These are phyloP conservation scores for Lipomyces starkeyi DNA, from an alignment of 805 yeast genomes.

Conservation along the genomic window DNA sequence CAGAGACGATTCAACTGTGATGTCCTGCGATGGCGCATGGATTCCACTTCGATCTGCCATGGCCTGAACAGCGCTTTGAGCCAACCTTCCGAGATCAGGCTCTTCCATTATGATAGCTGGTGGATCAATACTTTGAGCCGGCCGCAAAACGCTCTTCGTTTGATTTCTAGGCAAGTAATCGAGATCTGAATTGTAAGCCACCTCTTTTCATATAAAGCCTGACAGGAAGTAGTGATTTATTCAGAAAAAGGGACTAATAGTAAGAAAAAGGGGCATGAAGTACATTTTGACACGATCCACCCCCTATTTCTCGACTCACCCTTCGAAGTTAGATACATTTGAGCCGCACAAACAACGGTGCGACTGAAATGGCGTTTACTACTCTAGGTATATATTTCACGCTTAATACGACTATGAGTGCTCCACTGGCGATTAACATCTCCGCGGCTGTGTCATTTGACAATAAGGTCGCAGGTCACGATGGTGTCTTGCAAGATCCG, in stretches of 20 bases:
- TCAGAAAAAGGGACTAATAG: not conserved
- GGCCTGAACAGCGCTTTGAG: not conserved
- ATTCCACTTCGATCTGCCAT: not conserved
- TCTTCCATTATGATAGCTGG: not conserved
- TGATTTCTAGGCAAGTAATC: not conserved
- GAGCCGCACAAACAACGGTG: not conserved
- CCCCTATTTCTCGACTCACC: no score
- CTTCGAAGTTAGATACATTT: not conserved
- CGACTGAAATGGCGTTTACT: no score
- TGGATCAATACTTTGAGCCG: not conserved
- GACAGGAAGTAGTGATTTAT: not conserved
- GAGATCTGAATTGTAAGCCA: not conserved
- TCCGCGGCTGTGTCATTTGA: constrained; percentile 29
- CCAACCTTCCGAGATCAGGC: not conserved
- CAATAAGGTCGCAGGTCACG: constrained; percentile 89
- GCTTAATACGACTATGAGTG: not conserved
- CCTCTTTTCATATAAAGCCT: not conserved
- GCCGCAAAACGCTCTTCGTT: not conserved
- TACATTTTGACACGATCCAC: no score
- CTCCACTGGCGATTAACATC: constrained; percentile 8
- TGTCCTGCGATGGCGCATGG: not conserved
- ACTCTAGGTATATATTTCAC: not conserved
- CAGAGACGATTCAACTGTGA: not conserved
- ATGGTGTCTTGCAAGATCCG: constrained; percentile 68
- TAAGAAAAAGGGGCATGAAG: not conserved